Evolutionary conservation across 1,139 yeast species (phyloP), one percentile per base, ranked within the genome.

Genomic region (Magnusiomyces clavatus): DNA sequence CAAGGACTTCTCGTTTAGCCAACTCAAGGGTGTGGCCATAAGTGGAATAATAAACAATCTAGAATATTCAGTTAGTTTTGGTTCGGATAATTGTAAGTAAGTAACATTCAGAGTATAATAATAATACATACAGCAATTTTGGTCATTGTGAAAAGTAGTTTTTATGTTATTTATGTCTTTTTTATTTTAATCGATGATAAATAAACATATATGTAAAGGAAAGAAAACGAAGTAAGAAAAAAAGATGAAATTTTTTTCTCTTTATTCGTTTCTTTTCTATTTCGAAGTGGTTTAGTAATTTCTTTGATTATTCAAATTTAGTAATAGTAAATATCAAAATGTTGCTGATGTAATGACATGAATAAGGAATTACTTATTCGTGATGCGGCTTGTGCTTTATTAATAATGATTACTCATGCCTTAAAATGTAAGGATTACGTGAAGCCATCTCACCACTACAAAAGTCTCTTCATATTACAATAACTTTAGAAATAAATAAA

Each of bases 1-100:
- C 87, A 56, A 70, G 71, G 65, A 77, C 73, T 59, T 77, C 76
- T 48, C 79, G 71, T 66, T 77, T 72, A 54, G 86, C 84, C 66
- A 82, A 63, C 43, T 68, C 64, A 54, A 73, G 71, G 56, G 81
- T 68, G 65, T 83, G 89, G 51, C 85, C 85, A 65, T 80, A 82
- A 45, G 80, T 72, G 46, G 87, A 80, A 68, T 81, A 82, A 60
- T 77, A 72, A 55, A 82, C 71, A 61, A 83, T 77, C 48, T 56
- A 43, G 24, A 20, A 12, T 12, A 36, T 17, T 41, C 24, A 24
- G 29, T 24, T 19, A 19, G 43, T 12, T 14, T 12, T 20, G 17
- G 14, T n/a, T 8, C 17, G 10, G 13, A 17, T 13, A 39, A 8
- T n/a, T n/a, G 24, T 35, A 31, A 45, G n/a, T 17, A 40, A 37